Evolutionary conservation across 352 stramenopile genomes (phyloP), one percentile per base, ranked within the genome.

Genomic region (Globisporangium solare): DNA sequence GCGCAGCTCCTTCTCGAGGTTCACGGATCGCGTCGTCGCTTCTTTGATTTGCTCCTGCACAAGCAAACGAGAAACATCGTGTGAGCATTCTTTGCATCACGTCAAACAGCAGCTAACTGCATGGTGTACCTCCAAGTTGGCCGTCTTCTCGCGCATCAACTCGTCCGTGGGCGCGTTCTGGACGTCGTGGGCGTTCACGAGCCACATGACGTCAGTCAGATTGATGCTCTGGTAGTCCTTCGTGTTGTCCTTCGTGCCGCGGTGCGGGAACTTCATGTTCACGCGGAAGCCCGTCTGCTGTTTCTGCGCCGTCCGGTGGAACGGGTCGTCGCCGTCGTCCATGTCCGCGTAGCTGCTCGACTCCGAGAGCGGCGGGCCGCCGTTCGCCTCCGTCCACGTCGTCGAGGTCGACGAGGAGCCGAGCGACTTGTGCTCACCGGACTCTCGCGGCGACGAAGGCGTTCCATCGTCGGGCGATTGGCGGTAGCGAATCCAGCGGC

Each of bases 181-280:
- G 50, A 81, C 63, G 47, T 95, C 85, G 32, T 86, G 73, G 7
- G 74, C 85, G 47, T 89, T 95, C 31, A 95, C 79, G 57, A 95
- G 73, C 85, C 85, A 95, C 67, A 81, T 83, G 8, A 95, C 76
- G 39, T 92, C 76, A 22, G 73, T 83, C 27, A 95, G 59, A 60
- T 80, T 84, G 42, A 95, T 86, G 55, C 83, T 95, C 61, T 92
- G 81, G 63, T 95, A 95, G 59, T 95, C 85, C 49, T 93, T 95
- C 47, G 85, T 95, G 63, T 86, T 92, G 58, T 95, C 85, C 57
- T 95, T 95, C 24, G 76, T 83, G 54, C 80, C 76, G 12, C 83
- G 81, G 54, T 90, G 75, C 10, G 82, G 60, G 58, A 95, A 95
- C 51, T 91, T 92, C 58, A 94, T 82, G 55, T 90, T 90, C 17